These are phyloP conservation scores for Quillaja saponaria DNA, from an alignment of 306 rosid genomes.

Conservation along the genomic window DNA sequence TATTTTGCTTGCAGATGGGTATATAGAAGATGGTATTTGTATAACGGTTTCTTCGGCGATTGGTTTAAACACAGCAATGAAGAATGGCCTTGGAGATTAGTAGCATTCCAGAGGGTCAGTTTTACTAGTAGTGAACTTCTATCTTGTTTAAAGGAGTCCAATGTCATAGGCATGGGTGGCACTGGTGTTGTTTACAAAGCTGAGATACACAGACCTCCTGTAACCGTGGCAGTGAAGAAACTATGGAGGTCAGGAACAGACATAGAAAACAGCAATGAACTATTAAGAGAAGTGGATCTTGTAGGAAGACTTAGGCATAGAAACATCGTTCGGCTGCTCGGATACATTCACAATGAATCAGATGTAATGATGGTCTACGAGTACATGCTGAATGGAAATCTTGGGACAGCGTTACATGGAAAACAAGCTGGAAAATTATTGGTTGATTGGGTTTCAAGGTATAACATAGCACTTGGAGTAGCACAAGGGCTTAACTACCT, in stretches of 20 bases:
- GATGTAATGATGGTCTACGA: constrained; percentile 75
- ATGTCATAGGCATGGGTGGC: constrained; percentile 79
- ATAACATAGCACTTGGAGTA: constrained; percentile 79
- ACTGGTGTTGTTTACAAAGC: constrained; percentile 89
- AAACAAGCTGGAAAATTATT: constrained; percentile 55
- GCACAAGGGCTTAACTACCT: constrained; percentile 86
- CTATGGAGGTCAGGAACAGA: constrained; percentile 64
- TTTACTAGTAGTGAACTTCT: constrained; percentile 77
- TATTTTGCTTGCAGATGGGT: constrained; percentile 53
- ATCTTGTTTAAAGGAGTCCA: constrained; percentile 64
- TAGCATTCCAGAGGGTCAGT: constrained; percentile 82
- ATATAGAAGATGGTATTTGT: constrained; percentile 55
- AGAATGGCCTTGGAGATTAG: constrained; percentile 91
- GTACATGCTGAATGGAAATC: constrained; percentile 85
- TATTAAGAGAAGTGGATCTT: constrained; percentile 73
- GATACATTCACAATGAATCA: constrained; percentile 78
- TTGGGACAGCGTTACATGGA: constrained; percentile 80
- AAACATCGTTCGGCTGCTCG: constrained; percentile 74
- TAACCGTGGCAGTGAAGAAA: constrained; percentile 79
- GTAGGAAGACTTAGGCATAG: constrained; percentile 85
- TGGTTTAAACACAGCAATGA: constrained; percentile 54
- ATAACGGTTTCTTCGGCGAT: constrained; percentile 51
- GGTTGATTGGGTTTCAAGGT: constrained; percentile 88
- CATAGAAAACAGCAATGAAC: constrained; percentile 53
- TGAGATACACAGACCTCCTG: constrained; percentile 62